Conservation (phyloP, 1,284 basidiomycete species). For the Agaricales sp. region DNA sequence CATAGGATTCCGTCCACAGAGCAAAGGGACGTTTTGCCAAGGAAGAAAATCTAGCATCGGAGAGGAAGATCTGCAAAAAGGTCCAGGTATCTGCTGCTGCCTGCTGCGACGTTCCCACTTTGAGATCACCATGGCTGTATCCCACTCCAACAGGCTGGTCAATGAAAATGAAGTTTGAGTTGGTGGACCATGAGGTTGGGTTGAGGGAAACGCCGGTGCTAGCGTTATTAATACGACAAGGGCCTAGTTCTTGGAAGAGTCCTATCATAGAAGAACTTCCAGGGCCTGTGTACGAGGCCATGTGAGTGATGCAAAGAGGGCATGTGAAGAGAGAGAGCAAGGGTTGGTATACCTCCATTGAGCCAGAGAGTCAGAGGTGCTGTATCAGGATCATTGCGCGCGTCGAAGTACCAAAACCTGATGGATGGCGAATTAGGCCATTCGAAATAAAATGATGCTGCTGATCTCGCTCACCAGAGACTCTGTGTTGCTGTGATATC, state of each 20-base stretch:
- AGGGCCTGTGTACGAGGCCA: constrained; percentile 27
- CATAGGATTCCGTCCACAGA: constrained; percentile 58
- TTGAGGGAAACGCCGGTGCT: constrained; percentile 41
- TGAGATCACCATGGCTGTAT: too few species aligned
- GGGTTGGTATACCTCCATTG: constrained; percentile 56
- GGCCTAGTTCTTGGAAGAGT: constrained; percentile 54
- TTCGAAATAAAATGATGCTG: neutral
- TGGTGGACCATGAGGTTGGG: constrained; percentile 55
- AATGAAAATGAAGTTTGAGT: constrained; percentile 47
- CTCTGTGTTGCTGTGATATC: constrained; percentile 42
- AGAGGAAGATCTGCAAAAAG: constrained; percentile 60
- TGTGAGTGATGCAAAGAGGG: constrained; percentile 1
- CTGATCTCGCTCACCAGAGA: constrained; percentile 32
- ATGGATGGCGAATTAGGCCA: constrained; percentile 3
- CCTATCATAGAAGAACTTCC: constrained; percentile 62
- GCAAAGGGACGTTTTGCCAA: constrained; percentile 40
- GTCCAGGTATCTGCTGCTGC: constrained; percentile 51
- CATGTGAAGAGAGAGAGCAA: constrained; percentile 11
- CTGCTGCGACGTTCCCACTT: constrained; percentile 35
- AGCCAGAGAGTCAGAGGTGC: constrained; percentile 57
- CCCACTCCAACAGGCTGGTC: constrained; percentile 61
- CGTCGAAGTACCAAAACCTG: constrained; percentile 64
- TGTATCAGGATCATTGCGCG: constrained; percentile 42
- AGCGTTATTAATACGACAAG: constrained; percentile 53
- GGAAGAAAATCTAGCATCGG: constrained; percentile 45